Percentiles rank a stretch among this genome's conserved stretches.
Conservation (phyloP, 2,329 filamentous ascomycete genomes). For the Microsporum ferrugineum region DNA sequence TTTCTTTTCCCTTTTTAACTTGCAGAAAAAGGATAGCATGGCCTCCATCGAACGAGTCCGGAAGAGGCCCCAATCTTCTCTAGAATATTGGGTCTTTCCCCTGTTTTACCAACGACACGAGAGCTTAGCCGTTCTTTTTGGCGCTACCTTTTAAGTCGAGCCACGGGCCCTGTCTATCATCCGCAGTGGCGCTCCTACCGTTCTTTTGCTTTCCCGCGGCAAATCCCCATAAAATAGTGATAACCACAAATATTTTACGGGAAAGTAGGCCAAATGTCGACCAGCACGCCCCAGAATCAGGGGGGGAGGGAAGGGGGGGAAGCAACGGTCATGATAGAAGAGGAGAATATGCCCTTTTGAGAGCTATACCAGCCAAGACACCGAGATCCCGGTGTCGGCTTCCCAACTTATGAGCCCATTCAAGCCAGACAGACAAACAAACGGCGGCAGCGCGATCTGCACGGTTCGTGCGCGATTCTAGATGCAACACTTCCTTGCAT, state of each 20-base stretch:
- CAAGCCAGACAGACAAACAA: background rate
- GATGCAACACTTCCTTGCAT: background rate
- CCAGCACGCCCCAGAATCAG: background rate
- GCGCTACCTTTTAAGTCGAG: constrained; percentile 1
- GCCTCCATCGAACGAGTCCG: background rate
- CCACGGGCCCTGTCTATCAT: constrained; percentile 5
- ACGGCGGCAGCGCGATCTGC: background rate
- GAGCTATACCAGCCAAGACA: background rate
- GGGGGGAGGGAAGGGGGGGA: background rate
- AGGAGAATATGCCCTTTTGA: background rate
- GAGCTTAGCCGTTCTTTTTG: background rate
- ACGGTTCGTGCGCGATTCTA: constrained; percentile 4
- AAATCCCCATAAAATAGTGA: constrained; percentile 2
- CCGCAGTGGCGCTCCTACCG: constrained; percentile 2
- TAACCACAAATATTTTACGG: background rate
- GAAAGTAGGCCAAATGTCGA: background rate
- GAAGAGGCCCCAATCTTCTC: background rate
- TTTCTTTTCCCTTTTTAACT: background rate
- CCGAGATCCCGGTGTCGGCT: background rate
- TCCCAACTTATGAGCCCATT: background rate
- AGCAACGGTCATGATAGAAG: background rate
- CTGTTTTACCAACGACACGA: constrained; percentile 3
- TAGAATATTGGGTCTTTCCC: background rate
- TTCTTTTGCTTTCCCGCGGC: constrained; percentile 4
- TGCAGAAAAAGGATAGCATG: background rate